A percentile compares a stretch with the other conserved stretches of the same genome.
phyloP scores from a whole-genome alignment of 352 stramenopile species.

The Thalassiosira livingstoniorum region DNA sequence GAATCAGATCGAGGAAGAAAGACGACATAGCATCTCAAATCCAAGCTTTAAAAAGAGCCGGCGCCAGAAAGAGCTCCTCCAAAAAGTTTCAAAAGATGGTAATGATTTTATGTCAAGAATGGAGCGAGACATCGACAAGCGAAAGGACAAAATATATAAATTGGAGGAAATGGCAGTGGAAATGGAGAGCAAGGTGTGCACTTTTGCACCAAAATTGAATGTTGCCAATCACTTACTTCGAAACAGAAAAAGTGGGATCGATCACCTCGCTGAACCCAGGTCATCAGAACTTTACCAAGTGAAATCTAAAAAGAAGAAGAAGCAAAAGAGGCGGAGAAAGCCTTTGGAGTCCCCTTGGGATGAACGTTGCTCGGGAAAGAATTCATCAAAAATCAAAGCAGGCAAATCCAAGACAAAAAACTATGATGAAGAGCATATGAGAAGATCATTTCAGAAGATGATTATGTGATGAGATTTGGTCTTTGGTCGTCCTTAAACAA shows the following conservation, averaged over 20 bases:
- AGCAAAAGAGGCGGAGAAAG: conserved; percentile 29
- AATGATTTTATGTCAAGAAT: conserved; percentile 37
- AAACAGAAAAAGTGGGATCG: conserved; percentile 15
- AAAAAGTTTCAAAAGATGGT: conserved; percentile 31
- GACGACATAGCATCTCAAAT: conserved; percentile 6
- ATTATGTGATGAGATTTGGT: conserved; percentile 25
- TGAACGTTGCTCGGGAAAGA: not conserved
- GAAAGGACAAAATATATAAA: conserved; percentile 38
- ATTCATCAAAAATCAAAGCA: not conserved
- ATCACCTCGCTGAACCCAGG: conserved; percentile 15
- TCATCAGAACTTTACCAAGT: conserved; percentile 35
- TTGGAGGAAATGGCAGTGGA: conserved; percentile 27
- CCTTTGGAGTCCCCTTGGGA: conserved; percentile 35
- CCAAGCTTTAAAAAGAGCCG: conserved; percentile 25
- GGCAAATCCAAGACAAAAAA: conserved; percentile 6
- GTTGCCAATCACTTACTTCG: conserved; percentile 28
- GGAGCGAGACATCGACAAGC: conserved; percentile 32
- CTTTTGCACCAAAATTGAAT: conserved; percentile 41
- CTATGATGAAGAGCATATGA: conserved; percentile 20
- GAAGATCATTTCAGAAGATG: conserved; percentile 19
- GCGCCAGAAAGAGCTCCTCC: conserved; percentile 25
- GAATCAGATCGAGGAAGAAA: conserved; percentile 31
- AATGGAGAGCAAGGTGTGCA: conserved; percentile 12
- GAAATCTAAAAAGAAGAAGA: conserved; percentile 31
- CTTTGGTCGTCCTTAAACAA: not conserved